Evolutionary conservation across 805 yeast species (phyloP).

Genomic region (Pichia ethanolica): DNA sequence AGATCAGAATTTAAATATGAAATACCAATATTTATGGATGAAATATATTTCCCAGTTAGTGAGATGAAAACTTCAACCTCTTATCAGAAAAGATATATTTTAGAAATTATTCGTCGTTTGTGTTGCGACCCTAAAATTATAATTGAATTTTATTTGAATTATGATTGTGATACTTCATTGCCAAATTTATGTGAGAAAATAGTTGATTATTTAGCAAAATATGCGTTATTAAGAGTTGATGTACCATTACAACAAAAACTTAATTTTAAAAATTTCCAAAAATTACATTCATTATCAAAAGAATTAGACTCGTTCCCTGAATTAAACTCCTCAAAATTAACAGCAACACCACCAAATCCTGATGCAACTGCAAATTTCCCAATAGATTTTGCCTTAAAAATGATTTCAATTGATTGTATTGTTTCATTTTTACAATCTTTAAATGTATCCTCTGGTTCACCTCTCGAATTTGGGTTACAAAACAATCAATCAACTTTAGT

Average conservation of each 20-base stretch:
- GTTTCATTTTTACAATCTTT: constrained; percentile 78
- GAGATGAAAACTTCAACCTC: constrained; percentile 87
- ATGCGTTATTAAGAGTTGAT: constrained; percentile 63
- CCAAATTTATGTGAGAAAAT: constrained; percentile 82
- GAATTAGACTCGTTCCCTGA: constrained; percentile 48
- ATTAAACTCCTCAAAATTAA: constrained; percentile 60
- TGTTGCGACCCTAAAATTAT: constrained; percentile 85
- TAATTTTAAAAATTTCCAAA: constrained; percentile 39
- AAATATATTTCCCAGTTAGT: constrained; percentile 88
- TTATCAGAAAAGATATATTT: constrained; percentile 85
- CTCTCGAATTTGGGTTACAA: constrained; percentile 9
- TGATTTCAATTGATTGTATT: constrained; percentile 70
- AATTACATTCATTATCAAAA: constrained; percentile 47
- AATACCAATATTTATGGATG: constrained; percentile 87
- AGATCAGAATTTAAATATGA: constrained; percentile 87
- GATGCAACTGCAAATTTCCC: constrained; percentile 54
- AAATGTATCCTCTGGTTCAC: constrained; percentile 77
- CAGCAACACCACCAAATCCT: constrained; percentile 46
- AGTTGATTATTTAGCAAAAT: constrained; percentile 67
- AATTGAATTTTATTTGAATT: constrained; percentile 88
- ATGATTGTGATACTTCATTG: constrained; percentile 81
- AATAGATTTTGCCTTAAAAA: constrained; percentile 74
- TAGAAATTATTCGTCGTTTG: constrained; percentile 72
- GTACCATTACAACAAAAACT: constrained; percentile 62
- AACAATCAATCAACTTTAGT: background rate